Evolutionary conservation across 2,329 filamentous ascomycete species (phyloP), one percentile per base, ranked within the genome.

Genomic region (Calonectria honghensis): DNA sequence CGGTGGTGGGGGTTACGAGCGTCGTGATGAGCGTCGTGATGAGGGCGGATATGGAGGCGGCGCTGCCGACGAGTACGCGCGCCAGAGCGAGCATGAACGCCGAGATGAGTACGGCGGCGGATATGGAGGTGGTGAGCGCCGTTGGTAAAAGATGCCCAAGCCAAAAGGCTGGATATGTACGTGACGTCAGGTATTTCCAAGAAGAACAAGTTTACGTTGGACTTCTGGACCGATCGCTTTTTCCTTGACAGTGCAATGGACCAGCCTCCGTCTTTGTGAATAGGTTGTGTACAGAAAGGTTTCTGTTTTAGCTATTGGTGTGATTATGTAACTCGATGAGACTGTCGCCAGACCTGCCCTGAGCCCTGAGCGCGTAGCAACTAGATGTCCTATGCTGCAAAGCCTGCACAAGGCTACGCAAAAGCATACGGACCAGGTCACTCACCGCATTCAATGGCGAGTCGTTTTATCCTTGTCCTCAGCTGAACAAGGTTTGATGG

Each of bases 21-120:
- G 77, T 29, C 76, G 78, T n/a, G 79, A 83, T 45, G 84, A 81
- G 31, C 78, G 77, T 29, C 76, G 78, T n/a, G 79, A 83, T 45
- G 80, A 83, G 74, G 76, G 79, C 18, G 78, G 78, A 29, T 79
- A 79, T 51, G 80, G 79, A 9, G 79, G 82, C 65, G 76, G 81
- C 20, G 74, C 73, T 31, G 79, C 77, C 41, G 79, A 78, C 32
- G 78, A 80, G 7, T 81, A 80, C 51, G 41, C 73, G 18, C 79
- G 79, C 13, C 79, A 78, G 27, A 74, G 75, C 24, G 71, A 71
- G n/a, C 41, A 74, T 4, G 73, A 73, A n/a, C 67, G 73, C 29
- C 68, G 73, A 4, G 73, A 78, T n/a, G 63, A 73, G 41, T 72
- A 77, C 24, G 75, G 63, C 10, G 76, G 65, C 11, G 76, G 63